Percentiles rank a stretch among this genome's conserved stretches.
Conservation (phyloP, 441 rosid genomes). For the Adansonia grandidieri region DNA sequence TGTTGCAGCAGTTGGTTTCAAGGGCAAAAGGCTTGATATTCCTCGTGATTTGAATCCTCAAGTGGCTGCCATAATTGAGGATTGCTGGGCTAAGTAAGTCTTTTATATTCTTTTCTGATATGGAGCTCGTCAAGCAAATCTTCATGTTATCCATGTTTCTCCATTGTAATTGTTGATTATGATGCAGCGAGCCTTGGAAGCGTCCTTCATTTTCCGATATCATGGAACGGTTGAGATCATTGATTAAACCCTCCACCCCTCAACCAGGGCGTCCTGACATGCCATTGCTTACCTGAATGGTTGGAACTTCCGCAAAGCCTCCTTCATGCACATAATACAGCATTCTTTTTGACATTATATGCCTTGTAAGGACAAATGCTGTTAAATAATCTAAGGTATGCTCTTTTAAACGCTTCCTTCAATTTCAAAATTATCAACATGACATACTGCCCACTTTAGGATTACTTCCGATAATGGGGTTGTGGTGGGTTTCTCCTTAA, state of each 20-base stretch:
- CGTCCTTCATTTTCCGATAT: slow-evolving; percentile 87
- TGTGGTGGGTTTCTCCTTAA: neutral
- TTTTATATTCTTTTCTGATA: slow-evolving; percentile 7
- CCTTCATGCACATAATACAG: slow-evolving; percentile 59
- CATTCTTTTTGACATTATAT: slow-evolving; percentile 60
- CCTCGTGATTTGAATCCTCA: slow-evolving; percentile 76
- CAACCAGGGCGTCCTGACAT: slow-evolving; percentile 57
- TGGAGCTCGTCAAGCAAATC: neutral
- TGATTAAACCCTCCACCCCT: slow-evolving; percentile 68
- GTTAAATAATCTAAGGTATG: slow-evolving; percentile 45
- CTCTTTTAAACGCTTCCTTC: slow-evolving; percentile 19
- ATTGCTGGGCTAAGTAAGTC: slow-evolving; percentile 91
- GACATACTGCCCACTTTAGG: neutral
- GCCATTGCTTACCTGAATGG: slow-evolving; percentile 45
- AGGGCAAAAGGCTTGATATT: slow-evolving; percentile 85
- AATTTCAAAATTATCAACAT: too few species aligned
- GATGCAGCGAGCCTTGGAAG: slow-evolving; percentile 85
- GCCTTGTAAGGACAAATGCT: slow-evolving; percentile 41
- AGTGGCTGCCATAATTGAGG: slow-evolving; percentile 80
- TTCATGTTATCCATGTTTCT: neutral
- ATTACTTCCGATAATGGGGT: neutral
- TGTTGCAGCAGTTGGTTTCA: slow-evolving; percentile 96
- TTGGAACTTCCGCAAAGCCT: slow-evolving; percentile 26
- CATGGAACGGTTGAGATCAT: slow-evolving; percentile 76
- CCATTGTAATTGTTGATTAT: slow-evolving; percentile 25